Conservation (phyloP, 129 eudicot genomes). For the Ambrosia trifida region DNA sequence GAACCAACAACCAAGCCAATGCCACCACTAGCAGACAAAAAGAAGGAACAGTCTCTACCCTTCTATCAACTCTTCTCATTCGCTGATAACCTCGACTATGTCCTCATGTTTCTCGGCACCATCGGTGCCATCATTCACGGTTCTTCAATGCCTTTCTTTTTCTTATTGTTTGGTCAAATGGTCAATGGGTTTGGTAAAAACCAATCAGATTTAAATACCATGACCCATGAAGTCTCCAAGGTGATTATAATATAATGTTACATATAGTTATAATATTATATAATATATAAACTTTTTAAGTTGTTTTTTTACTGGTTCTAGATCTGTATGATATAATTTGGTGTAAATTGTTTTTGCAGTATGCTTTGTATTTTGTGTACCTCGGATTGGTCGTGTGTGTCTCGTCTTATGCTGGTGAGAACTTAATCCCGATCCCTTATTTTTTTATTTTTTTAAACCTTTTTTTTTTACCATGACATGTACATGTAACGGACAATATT, state of each 20-base stretch:
- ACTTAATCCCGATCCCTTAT: conserved; percentile 20
- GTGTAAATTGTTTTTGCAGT: conserved; percentile 53
- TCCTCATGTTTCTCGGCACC: conserved; percentile 71
- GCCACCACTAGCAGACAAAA: conserved; percentile 74
- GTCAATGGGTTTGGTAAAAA: conserved; percentile 95
- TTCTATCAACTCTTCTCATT: conserved; percentile 79
- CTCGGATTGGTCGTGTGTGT: conserved; percentile 94
- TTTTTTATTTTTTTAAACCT: too few relatives aligned
- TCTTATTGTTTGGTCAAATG: conserved; percentile 88
- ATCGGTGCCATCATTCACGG: conserved; percentile 92
- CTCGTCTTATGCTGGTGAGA: conserved; percentile 90
- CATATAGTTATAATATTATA: too few relatives aligned
- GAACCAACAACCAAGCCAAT: conserved; percentile 56
- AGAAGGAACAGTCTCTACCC: conserved; percentile 83
- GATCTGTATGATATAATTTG: conserved; percentile 30
- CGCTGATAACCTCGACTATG: conserved; percentile 67
- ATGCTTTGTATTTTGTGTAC: conserved; percentile 93
- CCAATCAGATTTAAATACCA: conserved; percentile 73
- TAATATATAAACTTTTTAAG: neutral
- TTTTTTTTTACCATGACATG: too few relatives aligned
- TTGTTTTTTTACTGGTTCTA: neutral
- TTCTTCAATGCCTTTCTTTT: conserved; percentile 98
- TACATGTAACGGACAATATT: too few relatives aligned
- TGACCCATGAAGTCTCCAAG: conserved; percentile 97
- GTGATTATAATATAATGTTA: conserved; percentile 17